A percentile compares a stretch with the other conserved stretches of the same genome.
Conservation (phyloP, 495 filamentous ascomycete species). For the Penicillium salamii region DNA sequence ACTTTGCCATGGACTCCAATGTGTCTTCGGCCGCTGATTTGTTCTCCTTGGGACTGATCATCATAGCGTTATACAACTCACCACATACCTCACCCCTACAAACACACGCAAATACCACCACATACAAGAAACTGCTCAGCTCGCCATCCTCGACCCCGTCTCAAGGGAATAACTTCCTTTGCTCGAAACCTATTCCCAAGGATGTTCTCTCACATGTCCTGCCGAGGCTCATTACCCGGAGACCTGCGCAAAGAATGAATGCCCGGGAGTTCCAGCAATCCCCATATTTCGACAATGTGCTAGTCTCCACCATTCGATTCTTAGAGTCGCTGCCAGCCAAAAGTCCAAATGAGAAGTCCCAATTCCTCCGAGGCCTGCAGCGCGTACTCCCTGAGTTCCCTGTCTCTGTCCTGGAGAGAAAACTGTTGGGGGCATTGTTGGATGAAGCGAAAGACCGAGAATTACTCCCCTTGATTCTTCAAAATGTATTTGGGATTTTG, state of each 20-base stretch:
- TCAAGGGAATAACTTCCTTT: slow-evolving; percentile 78
- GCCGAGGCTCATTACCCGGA: slow-evolving; percentile 77
- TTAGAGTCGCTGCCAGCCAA: slow-evolving; percentile 87
- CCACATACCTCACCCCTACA: slow-evolving; percentile 85
- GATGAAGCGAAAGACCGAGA: slow-evolving; percentile 93
- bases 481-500: slow-evolving; percentile 88
- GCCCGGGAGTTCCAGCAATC: slow-evolving; percentile 92
- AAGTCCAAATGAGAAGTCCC: slow-evolving; percentile 82
- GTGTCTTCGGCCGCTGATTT: slow-evolving; percentile 79
- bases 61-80: slow-evolving; percentile 87
- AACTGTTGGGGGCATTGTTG: slow-evolving; percentile 79
- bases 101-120: slow-evolving; percentile 69
- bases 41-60: slow-evolving; percentile 87
- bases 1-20: slow-evolving; percentile 86
- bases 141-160: slow-evolving; percentile 74
- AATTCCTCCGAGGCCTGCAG: slow-evolving; percentile 85
- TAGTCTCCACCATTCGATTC: slow-evolving; percentile 94
- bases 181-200: slow-evolving; percentile 71
- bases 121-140: slow-evolving; percentile 78
- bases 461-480: slow-evolving; percentile 75
- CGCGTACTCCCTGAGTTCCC: slow-evolving; percentile 88
- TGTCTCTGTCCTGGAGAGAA: slow-evolving; percentile 88
- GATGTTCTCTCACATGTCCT: slow-evolving; percentile 72
- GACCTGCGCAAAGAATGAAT: slow-evolving; percentile 80
- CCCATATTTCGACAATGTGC: slow-evolving; percentile 91